These are phyloP conservation scores for Biscutella laevigata DNA, from an alignment of 441 rosid species.

Conservation along the genomic window DNA sequence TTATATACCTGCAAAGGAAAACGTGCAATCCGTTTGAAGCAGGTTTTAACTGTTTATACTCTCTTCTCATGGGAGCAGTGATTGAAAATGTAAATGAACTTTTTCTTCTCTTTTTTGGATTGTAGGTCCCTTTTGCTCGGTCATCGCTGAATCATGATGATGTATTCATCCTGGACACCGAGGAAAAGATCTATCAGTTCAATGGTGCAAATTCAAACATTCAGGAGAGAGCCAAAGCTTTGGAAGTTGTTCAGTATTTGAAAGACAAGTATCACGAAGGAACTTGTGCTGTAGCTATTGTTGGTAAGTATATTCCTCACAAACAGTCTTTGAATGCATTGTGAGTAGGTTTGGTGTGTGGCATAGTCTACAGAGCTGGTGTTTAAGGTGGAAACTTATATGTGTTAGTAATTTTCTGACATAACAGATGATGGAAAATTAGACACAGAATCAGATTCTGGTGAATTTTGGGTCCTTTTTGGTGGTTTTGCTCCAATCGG, in stretches of 20 bases:
- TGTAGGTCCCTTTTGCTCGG: constrained; percentile 86
- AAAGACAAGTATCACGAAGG: constrained; percentile 97
- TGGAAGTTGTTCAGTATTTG: constrained; percentile 92
- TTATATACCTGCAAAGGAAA: constrained; percentile 90
- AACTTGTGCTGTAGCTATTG: constrained; percentile 79
- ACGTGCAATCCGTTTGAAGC: constrained; percentile 83
- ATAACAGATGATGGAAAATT: constrained; percentile 88
- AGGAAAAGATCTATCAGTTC: constrained; percentile 87
- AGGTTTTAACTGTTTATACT: constrained; percentile 41
- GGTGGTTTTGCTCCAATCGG: constrained; percentile 99
- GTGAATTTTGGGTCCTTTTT: constrained; percentile 97
- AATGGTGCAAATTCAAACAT: constrained; percentile 95
- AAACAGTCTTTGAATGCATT: not conserved
- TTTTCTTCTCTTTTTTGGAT: constrained; percentile 18
- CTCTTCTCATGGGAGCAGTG: constrained; percentile 8
- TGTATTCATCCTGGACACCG: constrained; percentile 81
- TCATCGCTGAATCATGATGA: constrained; percentile 97
- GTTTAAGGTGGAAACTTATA: constrained; percentile 14
- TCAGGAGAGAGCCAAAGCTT: too few species aligned
- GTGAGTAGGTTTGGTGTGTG: not conserved
- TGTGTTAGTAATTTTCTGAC: constrained; percentile 6
- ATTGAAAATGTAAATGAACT: constrained; percentile 8
- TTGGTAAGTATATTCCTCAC: constrained; percentile 57
- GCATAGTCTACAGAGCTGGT: not conserved
- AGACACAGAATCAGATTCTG: constrained; percentile 96